Evolutionary conservation across 495 filamentous ascomycete species (phyloP), one percentile per base, ranked within the genome.

Genomic region (Neurospora terricola): DNA sequence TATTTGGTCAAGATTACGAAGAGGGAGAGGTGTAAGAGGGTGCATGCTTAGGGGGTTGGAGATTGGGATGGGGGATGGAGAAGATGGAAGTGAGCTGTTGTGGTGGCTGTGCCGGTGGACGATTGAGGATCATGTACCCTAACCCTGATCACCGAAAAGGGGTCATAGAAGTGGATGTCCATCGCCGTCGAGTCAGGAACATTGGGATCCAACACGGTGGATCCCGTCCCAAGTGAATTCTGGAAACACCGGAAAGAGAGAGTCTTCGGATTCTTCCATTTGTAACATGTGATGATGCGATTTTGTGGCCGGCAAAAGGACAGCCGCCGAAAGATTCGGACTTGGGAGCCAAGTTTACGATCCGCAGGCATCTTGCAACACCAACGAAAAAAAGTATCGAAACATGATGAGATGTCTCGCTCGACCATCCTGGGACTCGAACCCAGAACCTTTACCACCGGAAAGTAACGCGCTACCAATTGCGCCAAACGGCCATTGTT

Each of bases 1-100:
- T 89, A 86, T 76, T 79, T 87, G 69, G 78, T 88, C 36, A 83
- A 34, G 27, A 36, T 34, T 8, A 66, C 27, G 5, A 62, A 16
- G 54, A 66, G 27, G 54, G 54, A 66, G 54, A 36, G 27, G 27
- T 66, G 54, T 18, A 9, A 36, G 54, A 66, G 54, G 54, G 5
- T 30, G 14, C 27, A 9, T 34, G 54, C 14, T 18, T 66, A 27
- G 5, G 5, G 1, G 2, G 23, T 0, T 10, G 18, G 8, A 3
- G 8, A 21, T 45, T 10, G 0, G 18, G 1, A 9, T 10, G 42
- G 42, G 42, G 18, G 42, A 45, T n/a, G n/a, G n/a, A n/a, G n/a
- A n/a, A n/a, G n/a, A n/a, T n/a, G n/a, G n/a, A n/a, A n/a, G n/a
- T n/a, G n/a, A n/a, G n/a, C n/a, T n/a, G n/a, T n/a, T n/a, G n/a